Evolutionary conservation across 768 basidiomycete species (phyloP).

Genomic region (Lactifluus volemus): DNA sequence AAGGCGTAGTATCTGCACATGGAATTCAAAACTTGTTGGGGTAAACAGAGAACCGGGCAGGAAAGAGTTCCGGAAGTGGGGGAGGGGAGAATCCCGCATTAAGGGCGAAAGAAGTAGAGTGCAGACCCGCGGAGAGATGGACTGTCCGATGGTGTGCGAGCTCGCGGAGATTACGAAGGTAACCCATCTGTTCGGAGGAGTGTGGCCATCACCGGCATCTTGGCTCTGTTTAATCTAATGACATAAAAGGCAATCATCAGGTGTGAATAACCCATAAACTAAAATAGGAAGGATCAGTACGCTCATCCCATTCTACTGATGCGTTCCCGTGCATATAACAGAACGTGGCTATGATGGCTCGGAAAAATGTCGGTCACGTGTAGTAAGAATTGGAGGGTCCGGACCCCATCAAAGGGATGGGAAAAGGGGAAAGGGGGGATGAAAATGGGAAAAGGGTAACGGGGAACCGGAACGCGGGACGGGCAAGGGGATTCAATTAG

Average conservation of each 20-base stretch:
- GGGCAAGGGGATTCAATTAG: no score
- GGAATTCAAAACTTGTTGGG: no score
- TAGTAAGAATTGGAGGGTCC: background rate
- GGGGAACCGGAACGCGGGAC: no score
- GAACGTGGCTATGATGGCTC: background rate
- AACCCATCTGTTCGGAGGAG: constrained; percentile 12
- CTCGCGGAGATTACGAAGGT: constrained; percentile 18
- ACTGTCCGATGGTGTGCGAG: background rate
- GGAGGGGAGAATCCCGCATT: background rate
- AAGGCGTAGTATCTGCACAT: no score
- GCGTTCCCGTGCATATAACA: no score
- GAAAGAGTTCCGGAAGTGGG: background rate
- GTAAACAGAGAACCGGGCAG: no score
- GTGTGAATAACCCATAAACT: background rate
- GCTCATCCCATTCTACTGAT: background rate
- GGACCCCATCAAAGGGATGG: background rate
- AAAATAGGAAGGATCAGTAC: background rate
- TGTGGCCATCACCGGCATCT: constrained; percentile 6
- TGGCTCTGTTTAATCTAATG: background rate
- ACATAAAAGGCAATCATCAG: constrained; percentile 6
- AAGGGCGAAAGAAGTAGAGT: background rate
- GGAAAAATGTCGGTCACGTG: constrained; percentile 16
- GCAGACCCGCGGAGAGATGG: constrained; percentile 6
- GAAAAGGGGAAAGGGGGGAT: no score
- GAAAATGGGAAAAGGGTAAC: no score